Evolutionary conservation across 768 basidiomycete species (phyloP), one percentile per base, ranked within the genome.

Genomic region (Leccinum uliginosum): DNA sequence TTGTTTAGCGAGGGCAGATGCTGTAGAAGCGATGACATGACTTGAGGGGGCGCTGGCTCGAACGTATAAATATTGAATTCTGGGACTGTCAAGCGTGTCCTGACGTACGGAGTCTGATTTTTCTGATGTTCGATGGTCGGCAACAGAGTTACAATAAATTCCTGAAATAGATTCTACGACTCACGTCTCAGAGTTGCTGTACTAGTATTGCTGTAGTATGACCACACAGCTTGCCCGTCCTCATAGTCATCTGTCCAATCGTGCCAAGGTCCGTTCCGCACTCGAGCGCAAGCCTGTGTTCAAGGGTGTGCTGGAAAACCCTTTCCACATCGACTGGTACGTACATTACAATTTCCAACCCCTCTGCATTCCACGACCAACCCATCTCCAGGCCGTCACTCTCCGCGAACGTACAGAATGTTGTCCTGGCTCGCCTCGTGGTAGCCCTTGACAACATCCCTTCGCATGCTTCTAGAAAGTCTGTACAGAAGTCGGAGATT

Each of bases 301-400:
- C 74, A 91, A 83, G 61, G 79, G 81, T 56, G 85, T 86, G 1
- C 73, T 93, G 23, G 84, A 85, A 51, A 91, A 81, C 57, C 91
- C 91, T 3, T 86, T 87, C 62, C 78, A 79, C 11, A 75, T 91
- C 15, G 68, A 72, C 66, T 93, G 91, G 91, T 91, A 64, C 4
- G 65, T 57, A 58, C 56, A 46, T 62, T n/a, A n/a, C n/a, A n/a
- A n/a, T n/a, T n/a, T 59, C 27, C 32, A 15, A 50, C 57, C 23
- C 34, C 35, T 23, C 27, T 30, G 9, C 12, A 48, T 17, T 14
- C 10, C 23, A 10, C 34, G 10, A 40, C 38, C 52, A 50, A 65
- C 51, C n/a, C 54, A 40, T 24, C 19, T 32, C 29, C 59, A 89
- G 88, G 88, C 88, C 87, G 1, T 74, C 74, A 11, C 74, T 89